Evolutionary conservation across 305 asterid species (phyloP).

Genomic region (Withania somnifera): DNA sequence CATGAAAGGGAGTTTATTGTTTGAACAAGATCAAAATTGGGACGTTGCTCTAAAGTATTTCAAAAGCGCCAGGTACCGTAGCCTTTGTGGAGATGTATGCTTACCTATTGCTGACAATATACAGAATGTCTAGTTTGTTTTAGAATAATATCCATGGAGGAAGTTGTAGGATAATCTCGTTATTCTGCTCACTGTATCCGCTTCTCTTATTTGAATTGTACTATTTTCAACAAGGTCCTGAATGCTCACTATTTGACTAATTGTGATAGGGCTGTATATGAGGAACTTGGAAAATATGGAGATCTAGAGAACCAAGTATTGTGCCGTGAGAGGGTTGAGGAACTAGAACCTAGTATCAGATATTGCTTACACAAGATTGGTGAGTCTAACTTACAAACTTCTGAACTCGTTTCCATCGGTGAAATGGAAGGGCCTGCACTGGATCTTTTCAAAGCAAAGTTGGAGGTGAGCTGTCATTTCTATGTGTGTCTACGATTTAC

Average conservation of each 20-base stretch:
- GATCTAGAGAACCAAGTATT: conserved; percentile 82
- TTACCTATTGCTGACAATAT: not conserved
- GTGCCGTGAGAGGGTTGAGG: conserved; percentile 92
- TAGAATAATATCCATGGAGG: not conserved
- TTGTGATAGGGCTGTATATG: conserved; percentile 79
- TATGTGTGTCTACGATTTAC: not conserved
- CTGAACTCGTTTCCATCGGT: conserved; percentile 71
- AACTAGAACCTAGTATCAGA: conserved; percentile 80
- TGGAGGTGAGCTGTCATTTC: conserved; percentile 52
- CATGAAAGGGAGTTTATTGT: conserved; percentile 84
- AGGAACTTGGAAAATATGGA: conserved; percentile 95
- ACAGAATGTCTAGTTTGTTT: not conserved
- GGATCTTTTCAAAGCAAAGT: conserved; percentile 84
- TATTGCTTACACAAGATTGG: conserved; percentile 91
- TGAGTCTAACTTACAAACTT: conserved; percentile 71
- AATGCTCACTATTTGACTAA: not conserved
- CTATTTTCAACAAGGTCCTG: not conserved
- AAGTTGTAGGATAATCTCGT: not conserved
- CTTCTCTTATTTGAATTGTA: not conserved
- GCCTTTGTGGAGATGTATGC: not conserved
- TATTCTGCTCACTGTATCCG: not conserved
- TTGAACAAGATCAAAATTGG: conserved; percentile 92
- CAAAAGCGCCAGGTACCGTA: conserved; percentile 71
- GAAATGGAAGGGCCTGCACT: conserved; percentile 97
- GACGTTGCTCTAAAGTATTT: conserved; percentile 80